Base-by-base conservation (phyloP, 2,329 filamentous ascomycete genomes). In the Tolypocladium ophioglossoides region DNA sequence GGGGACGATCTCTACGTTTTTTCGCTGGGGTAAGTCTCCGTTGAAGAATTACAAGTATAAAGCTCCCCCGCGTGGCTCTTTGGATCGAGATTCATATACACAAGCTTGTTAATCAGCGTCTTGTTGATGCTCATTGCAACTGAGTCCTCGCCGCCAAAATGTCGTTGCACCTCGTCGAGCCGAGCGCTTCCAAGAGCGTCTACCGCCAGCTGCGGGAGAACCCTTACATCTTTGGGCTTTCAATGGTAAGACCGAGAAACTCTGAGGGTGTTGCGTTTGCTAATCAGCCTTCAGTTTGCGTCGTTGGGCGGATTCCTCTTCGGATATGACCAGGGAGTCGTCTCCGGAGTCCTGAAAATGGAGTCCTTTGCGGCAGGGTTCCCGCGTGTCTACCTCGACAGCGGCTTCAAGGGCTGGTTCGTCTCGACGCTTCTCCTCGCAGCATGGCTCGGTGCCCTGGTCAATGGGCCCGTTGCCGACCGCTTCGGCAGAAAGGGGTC, bases 361-460 rank as follows among this genome's bases (percentile, higher is more conserved):
- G 67, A 75, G 55, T 70, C 67, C 4, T 77, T 77, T 55, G 65
- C 49, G 2, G 63, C 57, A 6, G 44, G 54, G 0, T 64, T 67
- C 44, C 63, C 64, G 10, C 61, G 66, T 9, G 67, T 77, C 18
- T 73, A 70, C 50, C 54, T 66, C 0, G 73, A 78, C 55, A 73
- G 68, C 55, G 61, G 70, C 12, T 76, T 76, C 64, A 76, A 78
- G 56, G 76, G 76, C 35, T 79, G 77, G 76, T 77, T 79, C 52
- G 74, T 78, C 2, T 77, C 77, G 7, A 75, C 72, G 2, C 63
- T 80, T 5, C 62, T 77, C 11, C 64, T 79, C 1, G 64, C 72
- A 50, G 76, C 75, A 6, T 78, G 74, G 74, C 62, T 76, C 50
- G 77, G 77, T 2, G 77, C 76, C 2, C 64, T 79, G 30, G 52